A percentile compares a stretch with the other conserved stretches of the same genome.
These are phyloP conservation scores for Neurospora sp. DNA, from an alignment of 495 filamentous ascomycete genomes.

Conservation along the genomic window DNA sequence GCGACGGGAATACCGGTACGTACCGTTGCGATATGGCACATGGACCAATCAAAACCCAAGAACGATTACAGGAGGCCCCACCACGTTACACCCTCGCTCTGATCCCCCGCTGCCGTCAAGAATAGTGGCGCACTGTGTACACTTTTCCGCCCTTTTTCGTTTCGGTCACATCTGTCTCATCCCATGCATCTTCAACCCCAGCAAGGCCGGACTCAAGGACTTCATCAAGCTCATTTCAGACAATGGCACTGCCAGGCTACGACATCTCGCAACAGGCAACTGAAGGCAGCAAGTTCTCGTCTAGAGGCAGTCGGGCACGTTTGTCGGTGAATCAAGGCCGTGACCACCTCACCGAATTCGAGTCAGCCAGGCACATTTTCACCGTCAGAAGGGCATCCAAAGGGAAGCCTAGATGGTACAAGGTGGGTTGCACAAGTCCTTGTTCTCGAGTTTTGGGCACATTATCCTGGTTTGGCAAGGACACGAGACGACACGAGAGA, in stretches of 20 bases:
- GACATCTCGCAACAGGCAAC: background rate
- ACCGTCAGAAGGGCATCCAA: background rate
- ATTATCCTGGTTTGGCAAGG: background rate
- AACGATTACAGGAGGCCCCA: background rate
- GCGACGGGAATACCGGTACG: background rate
- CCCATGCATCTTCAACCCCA: background rate
- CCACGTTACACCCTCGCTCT: background rate
- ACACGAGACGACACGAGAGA: background rate
- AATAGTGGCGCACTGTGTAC: background rate
- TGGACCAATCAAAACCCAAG: background rate
- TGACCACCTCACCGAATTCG: background rate
- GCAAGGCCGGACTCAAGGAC: background rate
- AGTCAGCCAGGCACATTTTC: background rate
- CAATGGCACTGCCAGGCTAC: background rate
- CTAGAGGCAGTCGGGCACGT: background rate
- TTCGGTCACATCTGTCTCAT: background rate
- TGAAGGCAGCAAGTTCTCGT: background rate
- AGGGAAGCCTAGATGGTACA: background rate
- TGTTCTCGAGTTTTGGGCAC: background rate
- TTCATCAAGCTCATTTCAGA: background rate
- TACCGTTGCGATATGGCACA: background rate
- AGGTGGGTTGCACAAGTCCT: background rate
- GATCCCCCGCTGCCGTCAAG: background rate
- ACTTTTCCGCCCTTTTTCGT: background rate
- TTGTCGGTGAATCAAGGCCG: background rate